These are phyloP conservation scores for Colletotrichum neosansevieriae DNA, from an alignment of 2,329 filamentous ascomycete species.

Conservation along the genomic window DNA sequence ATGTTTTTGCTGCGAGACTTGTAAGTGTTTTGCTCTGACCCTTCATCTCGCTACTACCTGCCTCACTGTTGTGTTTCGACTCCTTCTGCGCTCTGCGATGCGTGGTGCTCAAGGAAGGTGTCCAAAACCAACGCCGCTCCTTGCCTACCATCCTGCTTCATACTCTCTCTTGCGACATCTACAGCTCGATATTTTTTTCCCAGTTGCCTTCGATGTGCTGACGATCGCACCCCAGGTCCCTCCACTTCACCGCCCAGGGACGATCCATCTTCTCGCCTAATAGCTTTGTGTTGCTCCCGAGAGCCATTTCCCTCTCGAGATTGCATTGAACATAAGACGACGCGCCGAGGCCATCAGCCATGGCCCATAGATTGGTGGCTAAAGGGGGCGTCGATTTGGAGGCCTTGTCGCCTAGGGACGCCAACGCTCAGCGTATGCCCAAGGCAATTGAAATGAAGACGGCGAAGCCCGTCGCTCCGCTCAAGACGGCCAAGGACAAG, in stretches of 20 bases:
- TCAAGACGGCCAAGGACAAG: conserved; percentile 71
- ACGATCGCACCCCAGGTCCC: conserved; percentile 15
- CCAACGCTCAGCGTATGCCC: conserved; percentile 68
- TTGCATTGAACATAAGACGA: conserved; percentile 2
- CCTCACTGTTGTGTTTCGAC: conserved; percentile 5
- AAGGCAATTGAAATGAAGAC: conserved; percentile 63
- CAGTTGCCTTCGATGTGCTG: conserved; percentile 22
- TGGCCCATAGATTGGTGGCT: conserved; percentile 63
- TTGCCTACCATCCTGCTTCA: background rate
- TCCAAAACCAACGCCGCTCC: background rate
- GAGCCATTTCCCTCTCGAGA: conserved; percentile 16
- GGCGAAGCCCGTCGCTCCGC: conserved; percentile 57
- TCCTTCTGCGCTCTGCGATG: background rate
- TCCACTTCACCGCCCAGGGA: conserved; percentile 13
- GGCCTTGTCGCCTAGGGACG: conserved; percentile 74
- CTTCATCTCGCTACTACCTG: conserved; percentile 3
- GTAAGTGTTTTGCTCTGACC: conserved; percentile 44
- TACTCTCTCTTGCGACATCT: background rate
- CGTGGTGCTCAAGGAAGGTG: background rate
- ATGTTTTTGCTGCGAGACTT: conserved; percentile 46
- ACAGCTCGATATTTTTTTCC: background rate
- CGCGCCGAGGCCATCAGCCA: conserved; percentile 43
- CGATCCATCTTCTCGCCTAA: conserved; percentile 1
- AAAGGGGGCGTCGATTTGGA: conserved; percentile 69
- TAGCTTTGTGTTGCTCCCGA: background rate